Percentiles rank a stretch among this genome's conserved stretches.
Conservation (phyloP, 163 green algal species). For the Volvox carteri region DNA sequence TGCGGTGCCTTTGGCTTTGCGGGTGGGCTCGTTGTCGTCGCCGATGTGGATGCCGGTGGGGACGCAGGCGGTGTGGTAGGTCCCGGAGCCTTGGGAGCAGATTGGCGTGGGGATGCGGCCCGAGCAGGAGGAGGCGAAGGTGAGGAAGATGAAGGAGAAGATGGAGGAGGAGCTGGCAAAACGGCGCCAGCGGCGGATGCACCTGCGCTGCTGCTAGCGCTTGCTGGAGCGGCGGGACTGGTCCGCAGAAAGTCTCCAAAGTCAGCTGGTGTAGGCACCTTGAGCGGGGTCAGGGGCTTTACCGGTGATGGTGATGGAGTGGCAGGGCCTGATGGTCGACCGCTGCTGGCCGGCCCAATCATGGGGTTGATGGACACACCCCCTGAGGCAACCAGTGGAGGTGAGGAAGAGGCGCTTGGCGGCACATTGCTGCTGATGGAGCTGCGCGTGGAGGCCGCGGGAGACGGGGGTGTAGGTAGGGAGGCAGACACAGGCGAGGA, state of each 20-base stretch:
- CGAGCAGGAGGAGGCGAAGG: no score
- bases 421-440: neutral
- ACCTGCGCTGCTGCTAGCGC: neutral
- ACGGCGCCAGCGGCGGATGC: neutral
- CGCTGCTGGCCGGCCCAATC: neutral
- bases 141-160: neutral
- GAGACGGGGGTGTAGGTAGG: no score
- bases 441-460: no score
- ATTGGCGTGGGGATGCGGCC: no score
- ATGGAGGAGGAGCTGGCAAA: neutral
- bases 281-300: constrained; percentile 5
- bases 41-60: neutral
- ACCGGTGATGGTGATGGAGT: neutral
- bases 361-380: neutral
- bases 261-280: constrained; percentile 3
- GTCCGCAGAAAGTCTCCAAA: neutral
- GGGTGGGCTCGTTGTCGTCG: neutral
- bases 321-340: neutral
- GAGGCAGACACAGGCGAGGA: no score
- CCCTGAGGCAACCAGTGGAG: no score
- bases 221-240: neutral
- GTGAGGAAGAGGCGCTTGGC: neutral
- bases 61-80: neutral
- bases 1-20: neutral
- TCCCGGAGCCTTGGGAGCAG: no score